Base-by-base conservation (phyloP, 441 rosid genomes). In the Oxalis stricta region DNA sequence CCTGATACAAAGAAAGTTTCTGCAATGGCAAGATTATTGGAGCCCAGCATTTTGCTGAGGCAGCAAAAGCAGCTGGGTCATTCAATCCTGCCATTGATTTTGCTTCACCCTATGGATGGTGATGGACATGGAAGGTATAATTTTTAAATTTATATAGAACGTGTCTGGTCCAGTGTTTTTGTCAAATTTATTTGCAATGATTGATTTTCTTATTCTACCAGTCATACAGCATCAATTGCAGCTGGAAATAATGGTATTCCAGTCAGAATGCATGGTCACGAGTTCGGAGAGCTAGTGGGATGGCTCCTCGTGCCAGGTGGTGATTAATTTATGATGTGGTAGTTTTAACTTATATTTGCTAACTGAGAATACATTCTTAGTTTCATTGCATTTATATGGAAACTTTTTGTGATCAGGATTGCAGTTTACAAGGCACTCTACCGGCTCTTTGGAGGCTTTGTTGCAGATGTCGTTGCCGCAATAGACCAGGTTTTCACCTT, bases 41-140 rank as follows among this genome's bases (percentile, higher is more conserved):
- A 29, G 99, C 99, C n/a, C 96, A 86, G 34, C 86, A 84, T 79
- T 91, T 91, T 68, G 91, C 99, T 33, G 67, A 69, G 68, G 99
- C 95, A 12, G 99, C 99, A 38, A 84, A 56, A 66, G 99, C 96
- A 33, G 88, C 95, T 64, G 84, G 92, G 38, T 70, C 77, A 18
- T 84, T 92, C 65, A 86, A 92, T 70, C 95, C 96, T 33, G 55
- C 77, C 16, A 44, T 79, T 35, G 95, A 92, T 71, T 87, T 50
- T 71, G 91, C 88, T 64, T 92, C 99, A 46, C 99, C 99, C 29
- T n/a, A 33, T 92, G 86, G 99, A 92, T 77, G 99, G 95, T 22
- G 99, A 84, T 71, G 99, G 99, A 43, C 99, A 92, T 70, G 99
- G 99, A 71, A 86, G 99, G 96, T 82, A n/a, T n/a, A n/a, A n/a